Conservation (phyloP, 2,329 filamentous ascomycete species). For the Sporothrix sp. region DNA sequence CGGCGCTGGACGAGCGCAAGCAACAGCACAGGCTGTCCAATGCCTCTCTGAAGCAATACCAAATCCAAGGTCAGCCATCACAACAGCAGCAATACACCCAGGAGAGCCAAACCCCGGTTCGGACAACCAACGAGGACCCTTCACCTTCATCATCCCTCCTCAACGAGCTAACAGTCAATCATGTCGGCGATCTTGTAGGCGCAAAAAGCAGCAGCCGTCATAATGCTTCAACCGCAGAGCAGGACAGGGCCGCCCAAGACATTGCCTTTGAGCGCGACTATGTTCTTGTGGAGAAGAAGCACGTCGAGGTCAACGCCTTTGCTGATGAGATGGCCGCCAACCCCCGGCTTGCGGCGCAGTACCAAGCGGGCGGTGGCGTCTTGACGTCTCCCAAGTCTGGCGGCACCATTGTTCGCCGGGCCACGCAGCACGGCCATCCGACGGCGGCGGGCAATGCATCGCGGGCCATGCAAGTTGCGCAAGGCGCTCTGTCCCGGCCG, state of each 20-base stretch:
- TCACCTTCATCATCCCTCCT: conserved; percentile 27
- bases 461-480: conserved; percentile 63
- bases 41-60: conserved; percentile 27
- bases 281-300: conserved; percentile 87
- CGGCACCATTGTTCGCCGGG: conserved; percentile 58
- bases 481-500: conserved; percentile 48
- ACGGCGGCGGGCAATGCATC: conserved; percentile 55
- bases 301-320: conserved; percentile 93
- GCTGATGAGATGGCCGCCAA: conserved; percentile 89
- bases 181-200: conserved; percentile 11
- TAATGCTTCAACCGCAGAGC: conserved; percentile 33
- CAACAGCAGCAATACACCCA: conserved; percentile 4
- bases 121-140: conserved; percentile 27
- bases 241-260: conserved; percentile 70
- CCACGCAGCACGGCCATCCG: conserved; percentile 67
- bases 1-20: conserved; percentile 28
- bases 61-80: conserved; percentile 11
- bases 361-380: conserved; percentile 21
- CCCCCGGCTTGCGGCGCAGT: conserved; percentile 49
- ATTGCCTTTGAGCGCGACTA: conserved; percentile 89
- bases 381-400: conserved; percentile 45
- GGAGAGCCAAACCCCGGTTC: too few species aligned
- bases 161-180: conserved; percentile 22
- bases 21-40: conserved; percentile 33
- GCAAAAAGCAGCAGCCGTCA: conserved; percentile 5